Percentiles rank a stretch among this genome's conserved stretches.
phyloP scores from a whole-genome alignment of 306 rosid genomes.

The Cucurbita maxima region DNA sequence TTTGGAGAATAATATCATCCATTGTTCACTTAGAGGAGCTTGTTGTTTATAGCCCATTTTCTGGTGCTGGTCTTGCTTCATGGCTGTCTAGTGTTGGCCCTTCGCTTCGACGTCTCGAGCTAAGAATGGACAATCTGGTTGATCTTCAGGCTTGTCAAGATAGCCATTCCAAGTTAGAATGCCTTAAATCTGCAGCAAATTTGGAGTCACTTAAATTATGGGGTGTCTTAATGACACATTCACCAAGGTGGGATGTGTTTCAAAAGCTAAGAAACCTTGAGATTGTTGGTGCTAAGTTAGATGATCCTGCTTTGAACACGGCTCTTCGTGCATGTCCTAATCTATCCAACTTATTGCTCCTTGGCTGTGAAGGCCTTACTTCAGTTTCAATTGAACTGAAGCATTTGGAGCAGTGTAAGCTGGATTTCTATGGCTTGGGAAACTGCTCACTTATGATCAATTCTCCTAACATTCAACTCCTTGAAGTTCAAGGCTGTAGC shows the following conservation, averaged over 20 bases:
- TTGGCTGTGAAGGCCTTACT: slow-evolving; percentile 73
- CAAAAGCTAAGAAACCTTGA: slow-evolving; percentile 61
- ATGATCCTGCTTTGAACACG: slow-evolving; percentile 35
- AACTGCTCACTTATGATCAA: slow-evolving; percentile 49
- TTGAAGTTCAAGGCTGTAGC: slow-evolving; percentile 95
- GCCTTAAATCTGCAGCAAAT: slow-evolving; percentile 41
- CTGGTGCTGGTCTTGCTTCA: slow-evolving; percentile 63
- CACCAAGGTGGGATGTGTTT: slow-evolving; percentile 72
- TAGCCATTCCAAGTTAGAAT: slow-evolving; percentile 56
- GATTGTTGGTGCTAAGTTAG: slow-evolving; percentile 68
- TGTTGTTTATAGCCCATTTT: slow-evolving; percentile 65
- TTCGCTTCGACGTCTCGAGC: slow-evolving; percentile 59
- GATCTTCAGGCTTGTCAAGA: slow-evolving; percentile 29
- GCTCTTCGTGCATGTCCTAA: slow-evolving; percentile 54
- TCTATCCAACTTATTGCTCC: slow-evolving; percentile 53
- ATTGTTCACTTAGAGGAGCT: slow-evolving; percentile 51
- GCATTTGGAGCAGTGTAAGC: slow-evolving; percentile 54
- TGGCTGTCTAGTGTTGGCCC: slow-evolving; percentile 50
- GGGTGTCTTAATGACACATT: slow-evolving; percentile 63
- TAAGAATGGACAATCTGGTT: slow-evolving; percentile 69
- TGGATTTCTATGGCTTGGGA: slow-evolving; percentile 76
- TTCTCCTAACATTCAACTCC: slow-evolving; percentile 54
- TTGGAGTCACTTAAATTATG: slow-evolving; percentile 71
- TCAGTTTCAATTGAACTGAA: slow-evolving; percentile 54
- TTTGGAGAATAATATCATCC: slow-evolving; percentile 52